These are phyloP conservation scores for Halocafeteria seosinensis DNA, from an alignment of 108 stramenopile genomes.

Conservation along the genomic window DNA sequence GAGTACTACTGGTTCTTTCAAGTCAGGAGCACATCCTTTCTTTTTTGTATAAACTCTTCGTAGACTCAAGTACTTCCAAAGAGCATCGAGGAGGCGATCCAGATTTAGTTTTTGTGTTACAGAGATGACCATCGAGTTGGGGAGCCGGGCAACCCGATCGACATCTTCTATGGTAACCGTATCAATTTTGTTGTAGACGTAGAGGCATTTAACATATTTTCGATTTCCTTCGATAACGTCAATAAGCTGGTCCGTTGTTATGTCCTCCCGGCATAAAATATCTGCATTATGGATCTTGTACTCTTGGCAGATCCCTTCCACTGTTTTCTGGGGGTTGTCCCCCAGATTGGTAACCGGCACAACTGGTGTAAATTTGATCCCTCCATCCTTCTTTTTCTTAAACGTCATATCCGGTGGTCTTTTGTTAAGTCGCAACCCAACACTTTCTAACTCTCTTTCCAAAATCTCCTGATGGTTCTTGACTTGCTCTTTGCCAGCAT, in stretches of 20 bases:
- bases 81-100: slow-evolving; percentile 40
- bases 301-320: slow-evolving; percentile 62
- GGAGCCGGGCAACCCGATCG: slow-evolving; percentile 78
- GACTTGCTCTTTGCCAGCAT: slow-evolving; percentile 84
- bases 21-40: slow-evolving; percentile 71
- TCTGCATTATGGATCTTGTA: slow-evolving; percentile 84
- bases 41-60: slow-evolving; percentile 90
- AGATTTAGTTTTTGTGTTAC: slow-evolving; percentile 66
- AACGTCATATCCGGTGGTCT: slow-evolving; percentile 65
- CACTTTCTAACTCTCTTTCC: slow-evolving; percentile 85
- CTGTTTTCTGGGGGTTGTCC: slow-evolving; percentile 66
- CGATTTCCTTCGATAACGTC: slow-evolving; percentile 92
- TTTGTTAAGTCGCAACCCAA: slow-evolving; percentile 87
- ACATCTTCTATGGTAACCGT: slow-evolving; percentile 88
- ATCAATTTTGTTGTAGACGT: slow-evolving; percentile 98
- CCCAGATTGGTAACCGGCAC: slow-evolving; percentile 74
- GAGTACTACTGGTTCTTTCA: slow-evolving; percentile 87
- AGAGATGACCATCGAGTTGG: slow-evolving; percentile 75
- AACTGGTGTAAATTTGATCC: slow-evolving; percentile 72
- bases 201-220: slow-evolving; percentile 79
- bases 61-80: slow-evolving; percentile 91
- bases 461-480: slow-evolving; percentile 77
- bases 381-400: slow-evolving; percentile 70
- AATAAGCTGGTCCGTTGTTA: slow-evolving; percentile 79
- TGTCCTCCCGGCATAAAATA: slow-evolving; percentile 78